Conservation (phyloP, 2,329 filamentous ascomycete species). For the Fusarium dlaminii region DNA sequence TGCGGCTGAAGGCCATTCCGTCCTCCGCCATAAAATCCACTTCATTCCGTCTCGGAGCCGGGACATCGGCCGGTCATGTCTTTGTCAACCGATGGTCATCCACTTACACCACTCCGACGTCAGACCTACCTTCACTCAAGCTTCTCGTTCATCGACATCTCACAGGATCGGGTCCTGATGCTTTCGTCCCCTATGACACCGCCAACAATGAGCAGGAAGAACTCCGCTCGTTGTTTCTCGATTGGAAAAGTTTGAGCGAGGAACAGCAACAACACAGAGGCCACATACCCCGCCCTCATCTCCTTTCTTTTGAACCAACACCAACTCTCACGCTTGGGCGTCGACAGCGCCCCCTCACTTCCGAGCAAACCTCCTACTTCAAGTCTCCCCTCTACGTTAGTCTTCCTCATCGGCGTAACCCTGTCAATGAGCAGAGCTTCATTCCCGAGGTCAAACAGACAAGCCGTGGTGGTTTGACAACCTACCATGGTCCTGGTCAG, state of each 20-base stretch:
- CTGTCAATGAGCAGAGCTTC: constrained; percentile 47
- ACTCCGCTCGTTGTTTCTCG: constrained; percentile 47
- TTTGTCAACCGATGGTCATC: constrained; percentile 14
- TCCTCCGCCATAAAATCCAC: constrained; percentile 24
- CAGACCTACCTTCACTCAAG: constrained; percentile 24
- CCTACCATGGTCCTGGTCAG: constrained; percentile 95
- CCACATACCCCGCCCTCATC: constrained; percentile 67
- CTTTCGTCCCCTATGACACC: constrained; percentile 45
- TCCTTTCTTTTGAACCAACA: constrained; percentile 83
- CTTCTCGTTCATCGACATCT: constrained; percentile 48
- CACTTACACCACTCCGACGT: background rate
- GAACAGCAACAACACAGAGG: constrained; percentile 15
- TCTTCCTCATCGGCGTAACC: constrained; percentile 25
- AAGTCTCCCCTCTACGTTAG: constrained; percentile 51
- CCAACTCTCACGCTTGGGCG: constrained; percentile 93
- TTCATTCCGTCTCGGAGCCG: constrained; percentile 14
- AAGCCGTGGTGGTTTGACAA: constrained; percentile 88
- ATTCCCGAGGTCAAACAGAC: constrained; percentile 73
- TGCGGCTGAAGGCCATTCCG: constrained; percentile 12
- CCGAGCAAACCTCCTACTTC: constrained; percentile 57
- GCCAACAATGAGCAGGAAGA: constrained; percentile 48
- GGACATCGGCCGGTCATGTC: background rate
- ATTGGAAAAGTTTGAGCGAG: constrained; percentile 46
- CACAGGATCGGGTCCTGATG: constrained; percentile 20
- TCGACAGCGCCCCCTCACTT: constrained; percentile 69